Base-by-base conservation (phyloP, 139 green algal genomes). In the Asterochloris sp. region DNA sequence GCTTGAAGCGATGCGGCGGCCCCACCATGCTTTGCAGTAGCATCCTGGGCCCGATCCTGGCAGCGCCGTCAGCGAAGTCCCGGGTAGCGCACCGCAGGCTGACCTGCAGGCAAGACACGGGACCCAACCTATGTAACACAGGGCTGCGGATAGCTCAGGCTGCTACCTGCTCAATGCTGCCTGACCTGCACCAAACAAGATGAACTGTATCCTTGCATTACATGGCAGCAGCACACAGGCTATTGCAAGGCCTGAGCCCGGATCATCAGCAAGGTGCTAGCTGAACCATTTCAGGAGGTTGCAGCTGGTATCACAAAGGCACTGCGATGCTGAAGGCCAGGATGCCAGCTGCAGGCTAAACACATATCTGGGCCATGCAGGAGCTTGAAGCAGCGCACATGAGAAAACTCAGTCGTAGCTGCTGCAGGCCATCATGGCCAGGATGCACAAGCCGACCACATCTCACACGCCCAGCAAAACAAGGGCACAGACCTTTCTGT, bases 71-170 rank as follows among this genome's bases (percentile, higher is more conserved):
- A 38, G 76, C 76, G 47, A 80, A 29, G 15, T 80, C 76, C 60
- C 76, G 69, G 67, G 76, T n/a, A 12, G 76, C 76, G 68, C 76
- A 80, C 60, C 68, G 67, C 23, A 80, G 60, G 26, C 76, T 80
- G 76, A 80, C 68, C 76, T 80, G 76, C 76, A 80, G 26, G 23
- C 13, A 61, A n/a, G 68, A 4, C 66, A 71, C 17, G 17, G 4
- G 1, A 26, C 19, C 66, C 2, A 10, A 26, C 66, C 17, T 26
- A 12, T 71, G 19, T 4, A 26, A 21, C 21, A 24, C 1, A 26
- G 66, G 66, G 17, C 66, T 26, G 21, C 19, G 2, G 9, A 1
- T 8, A 71, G 17, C 66, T 24, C 21, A 71, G 66, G 19, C 17
- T 21, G 17, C 17, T 71, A 71, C 19, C 66, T 71, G 17, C 21